Conservation (phyloP, 768 basidiomycete species). For the Lactifluus subvellereus region DNA sequence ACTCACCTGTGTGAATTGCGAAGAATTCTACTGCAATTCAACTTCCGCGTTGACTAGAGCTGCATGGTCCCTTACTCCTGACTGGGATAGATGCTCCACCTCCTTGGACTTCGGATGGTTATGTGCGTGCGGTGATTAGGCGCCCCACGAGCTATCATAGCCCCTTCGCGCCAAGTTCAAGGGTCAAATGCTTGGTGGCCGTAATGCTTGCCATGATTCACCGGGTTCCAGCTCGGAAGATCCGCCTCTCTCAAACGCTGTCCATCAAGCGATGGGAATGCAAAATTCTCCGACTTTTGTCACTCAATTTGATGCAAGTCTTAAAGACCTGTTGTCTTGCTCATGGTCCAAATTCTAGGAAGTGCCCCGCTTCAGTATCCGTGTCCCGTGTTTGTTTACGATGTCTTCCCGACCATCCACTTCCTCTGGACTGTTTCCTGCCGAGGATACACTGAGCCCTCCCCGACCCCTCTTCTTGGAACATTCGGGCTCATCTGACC, state of each 20-base stretch:
- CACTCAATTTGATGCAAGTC: not conserved
- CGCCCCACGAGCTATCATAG: not conserved
- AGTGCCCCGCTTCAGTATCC: not conserved
- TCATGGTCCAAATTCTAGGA: not conserved
- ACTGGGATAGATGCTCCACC: slow-evolving; percentile 7
- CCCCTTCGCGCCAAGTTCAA: slow-evolving; percentile 8
- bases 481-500: slow-evolving; percentile 3
- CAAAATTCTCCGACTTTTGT: not conserved
- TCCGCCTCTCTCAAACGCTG: not conserved
- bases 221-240: not conserved
- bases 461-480: slow-evolving; percentile 20
- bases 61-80: not conserved
- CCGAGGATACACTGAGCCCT: slow-evolving; percentile 8
- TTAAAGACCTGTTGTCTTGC: slow-evolving; percentile 13
- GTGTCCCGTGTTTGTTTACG: not conserved
- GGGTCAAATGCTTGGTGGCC: slow-evolving; percentile 8
- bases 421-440: not conserved
- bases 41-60: slow-evolving; percentile 7
- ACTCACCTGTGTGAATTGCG: not conserved
- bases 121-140: slow-evolving; percentile 17
- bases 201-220: slow-evolving; percentile 8
- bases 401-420: slow-evolving; percentile 8
- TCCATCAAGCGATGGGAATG: slow-evolving; percentile 1
- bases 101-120: slow-evolving; percentile 20
- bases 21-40: not conserved